Evolutionary conservation across 352 stramenopile genomes (phyloP).

Genomic region (Phytophthora sojae): DNA sequence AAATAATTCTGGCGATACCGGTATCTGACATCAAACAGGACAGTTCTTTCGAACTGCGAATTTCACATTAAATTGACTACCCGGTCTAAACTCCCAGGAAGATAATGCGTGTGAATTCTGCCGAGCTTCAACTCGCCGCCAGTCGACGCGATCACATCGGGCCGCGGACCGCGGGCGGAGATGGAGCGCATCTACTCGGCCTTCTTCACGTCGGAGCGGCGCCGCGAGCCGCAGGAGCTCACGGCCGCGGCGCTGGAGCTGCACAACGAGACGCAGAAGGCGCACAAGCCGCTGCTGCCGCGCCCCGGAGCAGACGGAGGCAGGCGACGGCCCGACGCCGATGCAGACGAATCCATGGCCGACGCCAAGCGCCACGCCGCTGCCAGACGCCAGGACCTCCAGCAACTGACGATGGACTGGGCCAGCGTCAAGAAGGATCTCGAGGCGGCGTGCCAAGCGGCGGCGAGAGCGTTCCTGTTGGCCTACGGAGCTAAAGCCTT

Average conservation of each 20-base stretch:
- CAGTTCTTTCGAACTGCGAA: no score
- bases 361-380: slow-evolving; percentile 40
- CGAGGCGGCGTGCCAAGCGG: slow-evolving; percentile 54
- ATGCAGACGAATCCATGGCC: slow-evolving; percentile 22
- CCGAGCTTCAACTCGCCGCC: slow-evolving; percentile 14
- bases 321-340: slow-evolving; percentile 11
- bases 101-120: not conserved
- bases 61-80: not conserved
- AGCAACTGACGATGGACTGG: slow-evolving; percentile 41
- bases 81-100: not conserved
- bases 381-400: slow-evolving; percentile 46
- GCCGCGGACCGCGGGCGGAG: not conserved
- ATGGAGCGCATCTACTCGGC: slow-evolving; percentile 92
- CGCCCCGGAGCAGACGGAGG: slow-evolving; percentile 8
- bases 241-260: slow-evolving; percentile 70
- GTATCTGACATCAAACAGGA: no score
- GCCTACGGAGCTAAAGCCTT: slow-evolving; percentile 88
- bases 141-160: slow-evolving; percentile 16
- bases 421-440: slow-evolving; percentile 53
- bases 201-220: slow-evolving; percentile 73
- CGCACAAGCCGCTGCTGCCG: slow-evolving; percentile 11
- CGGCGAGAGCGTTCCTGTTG: slow-evolving; percentile 64
- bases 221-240: slow-evolving; percentile 48
- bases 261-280: slow-evolving; percentile 65
- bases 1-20: no score